Percentiles rank a stretch among this genome's conserved stretches.
phyloP scores from a whole-genome alignment of 495 filamentous ascomycete genomes.

The Daldinia loculata region DNA sequence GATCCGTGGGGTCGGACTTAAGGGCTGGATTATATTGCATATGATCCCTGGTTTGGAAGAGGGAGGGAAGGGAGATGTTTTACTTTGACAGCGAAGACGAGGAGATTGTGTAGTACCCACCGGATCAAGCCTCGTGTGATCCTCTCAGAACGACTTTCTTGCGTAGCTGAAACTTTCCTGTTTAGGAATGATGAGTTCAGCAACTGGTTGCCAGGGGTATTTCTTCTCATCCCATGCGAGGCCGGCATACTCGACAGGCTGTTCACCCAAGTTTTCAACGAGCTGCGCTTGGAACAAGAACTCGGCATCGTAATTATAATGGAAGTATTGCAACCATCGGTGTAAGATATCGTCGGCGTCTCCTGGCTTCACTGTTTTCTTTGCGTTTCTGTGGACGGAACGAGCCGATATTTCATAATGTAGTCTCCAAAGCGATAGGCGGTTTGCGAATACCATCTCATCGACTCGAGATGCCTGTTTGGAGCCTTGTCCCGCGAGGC shows the following conservation, averaged over 20 bases:
- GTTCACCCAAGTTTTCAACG: conserved; percentile 56
- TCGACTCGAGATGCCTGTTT: conserved; percentile 54
- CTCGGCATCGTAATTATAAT: conserved; percentile 54
- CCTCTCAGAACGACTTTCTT: conserved; percentile 57
- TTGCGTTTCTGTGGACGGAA: conserved; percentile 50
- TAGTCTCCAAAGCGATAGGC: conserved; percentile 61
- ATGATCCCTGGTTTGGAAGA: neutral
- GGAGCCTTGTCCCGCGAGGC: conserved; percentile 50
- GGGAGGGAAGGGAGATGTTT: neutral
- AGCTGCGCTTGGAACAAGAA: conserved; percentile 59
- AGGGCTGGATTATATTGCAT: neutral
- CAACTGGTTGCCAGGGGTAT: conserved; percentile 60
- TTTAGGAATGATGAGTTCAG: conserved; percentile 53
- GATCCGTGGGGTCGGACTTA: neutral
- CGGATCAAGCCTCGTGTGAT: conserved; percentile 57
- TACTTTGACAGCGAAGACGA: neutral
- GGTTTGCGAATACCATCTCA: conserved; percentile 57
- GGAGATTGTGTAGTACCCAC: neutral
- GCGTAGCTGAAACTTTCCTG: conserved; percentile 57
- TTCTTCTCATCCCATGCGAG: conserved; percentile 57
- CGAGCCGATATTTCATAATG: conserved; percentile 58
- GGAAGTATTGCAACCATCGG: conserved; percentile 54
- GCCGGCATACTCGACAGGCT: conserved; percentile 60
- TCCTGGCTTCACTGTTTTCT: conserved; percentile 52
- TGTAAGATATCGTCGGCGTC: conserved; percentile 54